Percentiles rank a stretch among this genome's conserved stretches.
These are phyloP conservation scores for Aethionema arabicum DNA, from an alignment of 345 rosid genomes.

Conservation along the genomic window DNA sequence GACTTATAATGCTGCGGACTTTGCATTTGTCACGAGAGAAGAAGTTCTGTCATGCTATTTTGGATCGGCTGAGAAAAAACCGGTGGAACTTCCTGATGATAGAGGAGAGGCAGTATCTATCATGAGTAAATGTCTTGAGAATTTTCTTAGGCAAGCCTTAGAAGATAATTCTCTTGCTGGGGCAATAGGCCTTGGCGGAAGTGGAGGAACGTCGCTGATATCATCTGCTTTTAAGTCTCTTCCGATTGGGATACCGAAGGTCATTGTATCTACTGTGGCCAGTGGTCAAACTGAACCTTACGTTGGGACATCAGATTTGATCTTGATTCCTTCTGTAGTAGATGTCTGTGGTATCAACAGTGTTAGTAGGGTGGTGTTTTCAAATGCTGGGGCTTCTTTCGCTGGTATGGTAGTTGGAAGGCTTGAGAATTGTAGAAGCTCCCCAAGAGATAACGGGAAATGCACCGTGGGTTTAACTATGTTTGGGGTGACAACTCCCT, in stretches of 20 bases:
- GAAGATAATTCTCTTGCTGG: slow-evolving; percentile 54
- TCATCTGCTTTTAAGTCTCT: slow-evolving; percentile 74
- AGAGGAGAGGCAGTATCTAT: slow-evolving; percentile 68
- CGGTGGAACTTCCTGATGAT: slow-evolving; percentile 49
- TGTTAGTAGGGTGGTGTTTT: slow-evolving; percentile 73
- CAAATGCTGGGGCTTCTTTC: slow-evolving; percentile 88
- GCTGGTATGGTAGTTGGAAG: slow-evolving; percentile 84
- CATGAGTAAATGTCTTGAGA: slow-evolving; percentile 67
- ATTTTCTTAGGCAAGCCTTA: slow-evolving; percentile 44
- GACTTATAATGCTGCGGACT: slow-evolving; percentile 40
- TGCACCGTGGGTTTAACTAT: slow-evolving; percentile 78
- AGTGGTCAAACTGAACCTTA: slow-evolving; percentile 81
- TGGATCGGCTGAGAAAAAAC: slow-evolving; percentile 33
- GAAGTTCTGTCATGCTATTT: slow-evolving; percentile 50
- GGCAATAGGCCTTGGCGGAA: slow-evolving; percentile 80
- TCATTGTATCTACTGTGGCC: slow-evolving; percentile 88
- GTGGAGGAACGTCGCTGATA: slow-evolving; percentile 83
- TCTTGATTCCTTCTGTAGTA: slow-evolving; percentile 78
- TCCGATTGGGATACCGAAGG: slow-evolving; percentile 74
- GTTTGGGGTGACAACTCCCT: slow-evolving; percentile 95
- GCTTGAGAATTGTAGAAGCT: slow-evolving; percentile 35
- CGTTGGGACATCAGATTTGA: slow-evolving; percentile 80
- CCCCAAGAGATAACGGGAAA: slow-evolving; percentile 23
- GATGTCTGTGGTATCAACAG: slow-evolving; percentile 90
- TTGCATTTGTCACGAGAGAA: slow-evolving; percentile 50